phyloP scores from a whole-genome alignment of 441 rosid genomes.

The Rhodomyrtus psidioides region DNA sequence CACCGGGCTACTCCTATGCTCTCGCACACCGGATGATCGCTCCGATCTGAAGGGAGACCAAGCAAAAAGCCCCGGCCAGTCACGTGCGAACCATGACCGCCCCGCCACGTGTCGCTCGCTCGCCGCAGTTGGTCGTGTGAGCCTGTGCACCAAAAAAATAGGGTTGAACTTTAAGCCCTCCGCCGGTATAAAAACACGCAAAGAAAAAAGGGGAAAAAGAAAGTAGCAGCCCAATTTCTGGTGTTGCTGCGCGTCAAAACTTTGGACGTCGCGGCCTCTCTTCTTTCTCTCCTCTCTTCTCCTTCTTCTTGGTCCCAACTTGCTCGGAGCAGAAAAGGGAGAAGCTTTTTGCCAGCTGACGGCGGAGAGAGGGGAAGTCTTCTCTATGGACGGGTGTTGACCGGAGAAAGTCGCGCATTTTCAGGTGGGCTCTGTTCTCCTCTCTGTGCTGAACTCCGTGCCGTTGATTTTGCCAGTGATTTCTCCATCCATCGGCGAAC shows the following conservation, averaged over 20 bases:
- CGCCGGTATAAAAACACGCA: background rate
- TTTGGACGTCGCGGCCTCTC: slow-evolving; percentile 10
- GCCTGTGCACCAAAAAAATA: background rate
- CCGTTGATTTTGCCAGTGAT: background rate
- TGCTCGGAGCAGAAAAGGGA: background rate
- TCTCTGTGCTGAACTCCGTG: background rate
- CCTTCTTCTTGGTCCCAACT: background rate
- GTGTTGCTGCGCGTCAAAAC: background rate
- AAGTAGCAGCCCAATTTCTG: background rate
- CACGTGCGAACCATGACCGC: background rate
- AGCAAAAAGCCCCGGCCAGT: background rate
- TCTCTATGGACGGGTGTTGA: background rate
- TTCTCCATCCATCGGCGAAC: background rate
- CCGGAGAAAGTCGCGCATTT: background rate
- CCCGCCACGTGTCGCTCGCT: slow-evolving; percentile 1
- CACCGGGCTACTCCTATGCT: background rate
- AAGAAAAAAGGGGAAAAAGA: background rate
- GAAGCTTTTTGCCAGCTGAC: background rate
- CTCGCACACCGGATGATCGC: background rate
- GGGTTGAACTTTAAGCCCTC: background rate
- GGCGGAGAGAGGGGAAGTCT: background rate
- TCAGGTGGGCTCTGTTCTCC: background rate
- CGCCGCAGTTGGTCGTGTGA: background rate
- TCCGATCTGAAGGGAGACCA: background rate
- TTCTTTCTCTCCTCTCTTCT: background rate